Evolutionary conservation across 306 rosid species (phyloP).

Genomic region (Castanea crenata): DNA sequence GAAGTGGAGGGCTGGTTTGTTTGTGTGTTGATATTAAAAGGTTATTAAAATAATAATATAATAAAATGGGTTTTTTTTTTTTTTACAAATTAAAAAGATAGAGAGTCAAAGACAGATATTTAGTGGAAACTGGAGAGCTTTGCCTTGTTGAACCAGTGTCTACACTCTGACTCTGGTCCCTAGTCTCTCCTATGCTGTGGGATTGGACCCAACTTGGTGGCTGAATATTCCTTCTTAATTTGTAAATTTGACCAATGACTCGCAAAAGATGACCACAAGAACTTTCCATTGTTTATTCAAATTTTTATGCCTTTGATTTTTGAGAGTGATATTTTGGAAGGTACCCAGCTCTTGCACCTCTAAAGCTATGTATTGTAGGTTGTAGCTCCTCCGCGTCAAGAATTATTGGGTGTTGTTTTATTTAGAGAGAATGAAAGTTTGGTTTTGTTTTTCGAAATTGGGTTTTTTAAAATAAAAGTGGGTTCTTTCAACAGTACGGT

Average conservation of each 20-base stretch:
- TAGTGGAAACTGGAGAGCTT: not conserved
- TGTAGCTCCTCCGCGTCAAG: not conserved
- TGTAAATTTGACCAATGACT: conserved; percentile 25
- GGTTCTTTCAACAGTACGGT: too few relatives aligned
- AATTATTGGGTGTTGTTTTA: not conserved
- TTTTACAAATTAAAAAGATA: not conserved
- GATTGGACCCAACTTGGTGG: conserved; percentile 22
- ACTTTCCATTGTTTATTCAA: not conserved
- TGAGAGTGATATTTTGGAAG: conserved; percentile 15
- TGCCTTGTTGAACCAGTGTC: conserved; percentile 15
- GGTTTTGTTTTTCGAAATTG: too few relatives aligned
- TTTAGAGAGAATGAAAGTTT: not conserved
- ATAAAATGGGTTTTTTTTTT: too few relatives aligned
- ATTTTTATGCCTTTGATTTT: not conserved
- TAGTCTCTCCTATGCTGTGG: not conserved
- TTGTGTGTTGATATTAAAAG: not conserved
- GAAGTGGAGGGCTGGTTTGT: not conserved
- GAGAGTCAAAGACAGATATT: not conserved
- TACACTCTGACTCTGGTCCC: not conserved
- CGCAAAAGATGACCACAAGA: not conserved
- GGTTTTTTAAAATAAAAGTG: too few relatives aligned
- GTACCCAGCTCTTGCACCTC: conserved; percentile 2
- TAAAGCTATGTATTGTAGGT: too few relatives aligned
- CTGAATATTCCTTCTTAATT: not conserved
- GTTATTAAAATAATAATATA: too few relatives aligned